phyloP scores from a whole-genome alignment of 352 stramenopile species.

The Phytophthora nicotianae region DNA sequence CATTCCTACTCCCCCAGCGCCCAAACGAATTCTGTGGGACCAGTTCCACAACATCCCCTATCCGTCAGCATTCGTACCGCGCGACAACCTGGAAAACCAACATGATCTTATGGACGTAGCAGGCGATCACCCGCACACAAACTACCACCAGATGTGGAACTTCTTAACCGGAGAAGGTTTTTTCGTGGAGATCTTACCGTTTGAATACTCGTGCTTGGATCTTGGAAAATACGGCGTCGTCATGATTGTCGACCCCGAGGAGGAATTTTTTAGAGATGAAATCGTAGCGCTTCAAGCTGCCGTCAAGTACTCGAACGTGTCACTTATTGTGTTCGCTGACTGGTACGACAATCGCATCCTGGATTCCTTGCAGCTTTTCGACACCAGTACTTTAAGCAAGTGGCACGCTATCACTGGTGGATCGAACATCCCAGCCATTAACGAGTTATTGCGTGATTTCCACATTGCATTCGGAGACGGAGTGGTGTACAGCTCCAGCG shows the following conservation, averaged over 20 bases:
- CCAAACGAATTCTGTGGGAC: constrained; percentile 82
- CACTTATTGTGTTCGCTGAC: constrained; percentile 76
- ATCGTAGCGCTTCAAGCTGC: constrained; percentile 56
- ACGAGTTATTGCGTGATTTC: constrained; percentile 66
- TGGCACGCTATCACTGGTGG: constrained; percentile 81
- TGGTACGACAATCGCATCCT: constrained; percentile 77
- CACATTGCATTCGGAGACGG: constrained; percentile 68
- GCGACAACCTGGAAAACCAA: constrained; percentile 74
- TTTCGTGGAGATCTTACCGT: constrained; percentile 81
- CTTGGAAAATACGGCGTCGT: constrained; percentile 74
- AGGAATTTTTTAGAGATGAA: constrained; percentile 78
- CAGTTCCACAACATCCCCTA: constrained; percentile 91
- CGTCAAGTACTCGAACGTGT: constrained; percentile 74
- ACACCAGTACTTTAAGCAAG: constrained; percentile 83
- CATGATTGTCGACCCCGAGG: constrained; percentile 83
- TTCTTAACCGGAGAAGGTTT: constrained; percentile 68
- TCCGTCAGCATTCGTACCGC: constrained; percentile 78
- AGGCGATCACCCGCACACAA: constrained; percentile 86
- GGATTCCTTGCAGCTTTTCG: constrained; percentile 73
- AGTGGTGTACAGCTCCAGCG: constrained; percentile 53
- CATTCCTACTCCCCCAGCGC: constrained; percentile 48
- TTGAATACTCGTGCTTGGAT: constrained; percentile 79
- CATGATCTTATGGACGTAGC: constrained; percentile 74
- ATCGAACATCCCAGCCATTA: constrained; percentile 78
- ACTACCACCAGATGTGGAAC: constrained; percentile 87